A percentile compares a stretch with the other conserved stretches of the same genome.
These are phyloP conservation scores for Diaporthe longicolla DNA, from an alignment of 2,329 filamentous ascomycete genomes.

Conservation along the genomic window DNA sequence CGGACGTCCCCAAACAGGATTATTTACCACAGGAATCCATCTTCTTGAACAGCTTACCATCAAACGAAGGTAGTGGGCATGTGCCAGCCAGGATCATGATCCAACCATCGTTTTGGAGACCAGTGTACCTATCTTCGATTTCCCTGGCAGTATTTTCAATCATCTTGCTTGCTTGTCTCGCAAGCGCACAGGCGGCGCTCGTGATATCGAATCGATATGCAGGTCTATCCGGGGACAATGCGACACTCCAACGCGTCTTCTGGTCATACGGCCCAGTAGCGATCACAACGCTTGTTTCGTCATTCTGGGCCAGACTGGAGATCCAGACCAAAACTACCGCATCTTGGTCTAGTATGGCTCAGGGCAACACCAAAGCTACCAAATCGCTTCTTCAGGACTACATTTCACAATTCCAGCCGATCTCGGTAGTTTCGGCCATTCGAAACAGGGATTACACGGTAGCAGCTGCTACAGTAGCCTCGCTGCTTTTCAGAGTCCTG, in stretches of 20 bases:
- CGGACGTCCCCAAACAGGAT: neutral
- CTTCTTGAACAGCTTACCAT: neutral
- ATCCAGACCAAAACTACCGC: neutral
- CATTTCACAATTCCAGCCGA: neutral
- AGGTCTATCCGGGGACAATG: neutral
- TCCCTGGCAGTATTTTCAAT: neutral
- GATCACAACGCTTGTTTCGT: neutral
- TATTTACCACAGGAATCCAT: neutral
- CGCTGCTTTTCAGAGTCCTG: neutral
- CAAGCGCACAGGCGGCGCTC: neutral
- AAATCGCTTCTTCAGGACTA: neutral
- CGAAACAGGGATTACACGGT: neutral
- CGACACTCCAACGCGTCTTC: neutral
- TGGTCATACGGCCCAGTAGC: neutral
- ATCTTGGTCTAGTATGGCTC: conserved; percentile 1
- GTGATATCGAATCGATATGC: neutral
- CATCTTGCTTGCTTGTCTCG: neutral
- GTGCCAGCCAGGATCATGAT: neutral
- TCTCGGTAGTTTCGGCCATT: neutral
- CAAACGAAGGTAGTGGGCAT: neutral
- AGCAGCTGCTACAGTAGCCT: neutral
- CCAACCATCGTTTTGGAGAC: neutral
- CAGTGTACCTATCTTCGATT: neutral
- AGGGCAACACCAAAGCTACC: neutral
- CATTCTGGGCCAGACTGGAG: neutral